Percentiles rank a stretch among this genome's conserved stretches.
phyloP scores from a whole-genome alignment of 2,329 filamentous ascomycete genomes.

The Colletotrichum orbiculare region DNA sequence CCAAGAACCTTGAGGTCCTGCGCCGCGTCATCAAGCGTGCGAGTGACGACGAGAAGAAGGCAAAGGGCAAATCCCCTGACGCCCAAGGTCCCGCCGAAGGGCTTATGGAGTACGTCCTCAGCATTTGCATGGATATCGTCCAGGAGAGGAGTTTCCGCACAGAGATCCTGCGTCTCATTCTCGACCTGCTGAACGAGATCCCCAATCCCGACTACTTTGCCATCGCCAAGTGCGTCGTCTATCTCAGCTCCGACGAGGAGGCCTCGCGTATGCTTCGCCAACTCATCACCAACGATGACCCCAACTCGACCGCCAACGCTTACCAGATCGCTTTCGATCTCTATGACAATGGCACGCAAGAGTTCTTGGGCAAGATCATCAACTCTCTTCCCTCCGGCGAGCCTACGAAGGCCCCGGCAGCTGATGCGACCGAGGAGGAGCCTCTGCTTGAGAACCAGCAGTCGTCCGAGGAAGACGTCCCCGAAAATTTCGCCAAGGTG shows the following conservation, averaged over 20 bases:
- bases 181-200: constrained; percentile 95
- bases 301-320: constrained; percentile 82
- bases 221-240: constrained; percentile 97
- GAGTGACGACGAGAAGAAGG: constrained; percentile 83
- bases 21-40: constrained; percentile 88
- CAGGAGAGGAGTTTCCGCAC: constrained; percentile 89
- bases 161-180: constrained; percentile 88
- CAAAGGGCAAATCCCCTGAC: constrained; percentile 69
- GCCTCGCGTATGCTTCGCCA: constrained; percentile 87
- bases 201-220: constrained; percentile 96
- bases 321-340: constrained; percentile 99
- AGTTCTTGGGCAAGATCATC: constrained; percentile 92
- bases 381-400: constrained; percentile 76
- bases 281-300: constrained; percentile 82
- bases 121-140: constrained; percentile 97
- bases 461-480: constrained; percentile 61
- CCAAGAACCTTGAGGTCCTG: constrained; percentile 89
- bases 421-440: constrained; percentile 55
- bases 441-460: constrained; percentile 62
- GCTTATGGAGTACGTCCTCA: constrained; percentile 94
- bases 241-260: constrained; percentile 91
- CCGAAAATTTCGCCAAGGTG: constrained; percentile 65
- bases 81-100: constrained; percentile 76
- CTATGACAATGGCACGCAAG: constrained; percentile 98
- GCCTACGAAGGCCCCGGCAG: constrained; percentile 56